A percentile compares a stretch with the other conserved stretches of the same genome.
These are phyloP conservation scores for Tetracladium setigerum DNA, from an alignment of 495 filamentous ascomycete genomes.

Conservation along the genomic window DNA sequence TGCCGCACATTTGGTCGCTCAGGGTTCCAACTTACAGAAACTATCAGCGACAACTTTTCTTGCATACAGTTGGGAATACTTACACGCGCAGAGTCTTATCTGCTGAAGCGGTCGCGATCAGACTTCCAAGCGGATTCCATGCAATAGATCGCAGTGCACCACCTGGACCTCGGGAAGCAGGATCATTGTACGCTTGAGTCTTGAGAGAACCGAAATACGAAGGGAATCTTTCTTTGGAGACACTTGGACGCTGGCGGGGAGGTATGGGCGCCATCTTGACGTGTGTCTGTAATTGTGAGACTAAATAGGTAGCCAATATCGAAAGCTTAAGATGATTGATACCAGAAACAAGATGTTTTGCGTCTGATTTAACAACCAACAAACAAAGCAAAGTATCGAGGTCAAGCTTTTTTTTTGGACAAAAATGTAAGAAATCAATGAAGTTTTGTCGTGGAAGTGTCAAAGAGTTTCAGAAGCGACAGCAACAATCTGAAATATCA, in stretches of 20 bases:
- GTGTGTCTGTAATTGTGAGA: neutral
- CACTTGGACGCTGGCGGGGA: conserved; percentile 40
- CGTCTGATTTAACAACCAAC: too few species aligned
- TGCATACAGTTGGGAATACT: conserved; percentile 21
- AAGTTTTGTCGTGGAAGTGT: too few species aligned
- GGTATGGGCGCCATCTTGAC: conserved; percentile 28
- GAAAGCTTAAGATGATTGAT: too few species aligned
- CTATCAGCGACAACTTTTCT: conserved; percentile 8
- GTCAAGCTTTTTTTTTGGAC: too few species aligned
- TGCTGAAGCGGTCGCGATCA: conserved; percentile 78
- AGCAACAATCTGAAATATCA: too few species aligned
- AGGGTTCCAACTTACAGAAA: conserved; percentile 62
- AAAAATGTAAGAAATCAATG: too few species aligned
- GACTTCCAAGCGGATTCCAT: conserved; percentile 82
- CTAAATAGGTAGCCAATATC: too few species aligned
- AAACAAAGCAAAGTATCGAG: too few species aligned
- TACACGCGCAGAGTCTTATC: conserved; percentile 74
- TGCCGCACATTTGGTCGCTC: conserved; percentile 73
- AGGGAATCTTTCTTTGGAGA: conserved; percentile 57
- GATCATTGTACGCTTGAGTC: conserved; percentile 57
- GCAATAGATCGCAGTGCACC: conserved; percentile 39
- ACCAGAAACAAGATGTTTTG: too few species aligned
- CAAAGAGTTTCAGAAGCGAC: too few species aligned
- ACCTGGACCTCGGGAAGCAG: conserved; percentile 34
- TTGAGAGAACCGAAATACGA: conserved; percentile 48